phyloP scores from a whole-genome alignment of 352 stramenopile species.

The Phytopythium cucurbitacearum region DNA sequence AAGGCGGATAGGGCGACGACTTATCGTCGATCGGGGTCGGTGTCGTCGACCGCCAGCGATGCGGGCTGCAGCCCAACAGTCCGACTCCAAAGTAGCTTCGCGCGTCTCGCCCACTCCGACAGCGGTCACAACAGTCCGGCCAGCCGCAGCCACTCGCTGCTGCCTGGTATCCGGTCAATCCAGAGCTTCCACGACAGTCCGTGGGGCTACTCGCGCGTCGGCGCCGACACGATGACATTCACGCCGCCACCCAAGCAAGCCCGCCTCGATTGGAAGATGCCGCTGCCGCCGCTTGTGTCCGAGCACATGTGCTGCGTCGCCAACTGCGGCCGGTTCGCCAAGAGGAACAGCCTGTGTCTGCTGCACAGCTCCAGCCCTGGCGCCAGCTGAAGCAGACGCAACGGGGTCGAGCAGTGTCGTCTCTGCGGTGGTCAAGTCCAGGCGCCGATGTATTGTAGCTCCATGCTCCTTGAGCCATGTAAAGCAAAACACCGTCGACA shows the following conservation, averaged over 20 bases:
- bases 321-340: constrained; percentile 13
- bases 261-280: not conserved
- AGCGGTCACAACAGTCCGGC: not conserved
- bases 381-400: constrained; percentile 6
- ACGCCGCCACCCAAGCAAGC: too few relatives aligned
- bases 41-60: not conserved
- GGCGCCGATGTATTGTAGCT: too few relatives aligned
- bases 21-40: not conserved
- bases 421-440: not conserved
- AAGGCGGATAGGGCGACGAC: not conserved
- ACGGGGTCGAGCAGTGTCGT: not conserved
- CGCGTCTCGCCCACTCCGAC: not conserved
- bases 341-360: constrained; percentile 17
- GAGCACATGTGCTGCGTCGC: constrained; percentile 9
- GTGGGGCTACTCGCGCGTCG: not conserved
- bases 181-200: constrained; percentile 6
- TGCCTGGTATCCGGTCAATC: constrained; percentile 21
- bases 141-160: constrained; percentile 8
- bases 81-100: not conserved
- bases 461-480: too few relatives aligned
- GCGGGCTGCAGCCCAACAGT: too few relatives aligned
- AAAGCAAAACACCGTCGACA: too few relatives aligned
- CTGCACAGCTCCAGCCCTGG: constrained; percentile 10
- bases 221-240: too few relatives aligned
- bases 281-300: not conserved